phyloP scores from a whole-genome alignment of 2,329 filamentous ascomycete species.

The Cryphonectria japonica region DNA sequence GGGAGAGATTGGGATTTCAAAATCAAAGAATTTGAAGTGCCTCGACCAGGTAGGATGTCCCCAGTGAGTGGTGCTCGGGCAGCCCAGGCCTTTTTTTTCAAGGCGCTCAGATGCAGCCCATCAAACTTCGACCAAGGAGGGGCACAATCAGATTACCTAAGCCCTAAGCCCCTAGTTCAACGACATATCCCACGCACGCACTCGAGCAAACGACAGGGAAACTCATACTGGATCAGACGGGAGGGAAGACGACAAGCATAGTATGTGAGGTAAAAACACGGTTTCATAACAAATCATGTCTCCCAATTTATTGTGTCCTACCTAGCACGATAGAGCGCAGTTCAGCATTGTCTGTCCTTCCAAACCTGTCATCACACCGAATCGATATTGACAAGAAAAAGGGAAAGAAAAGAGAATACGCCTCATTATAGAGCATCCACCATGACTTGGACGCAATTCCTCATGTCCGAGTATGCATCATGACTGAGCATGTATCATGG shows the following conservation, averaged over 20 bases:
- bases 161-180: neutral
- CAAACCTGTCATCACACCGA: conserved; percentile 10
- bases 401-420: neutral
- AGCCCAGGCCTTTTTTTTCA: no score
- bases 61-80: no score
- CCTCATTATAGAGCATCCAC: neutral
- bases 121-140: neutral
- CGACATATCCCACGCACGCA: neutral
- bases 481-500: neutral
- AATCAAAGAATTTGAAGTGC: neutral
- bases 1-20: neutral
- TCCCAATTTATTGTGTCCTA: conserved; percentile 17
- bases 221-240: no score
- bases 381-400: no score
- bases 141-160: neutral
- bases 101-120: no score
- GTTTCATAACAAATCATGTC: neutral
- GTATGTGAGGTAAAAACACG: neutral
- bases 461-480: neutral
- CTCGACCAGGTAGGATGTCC: neutral
- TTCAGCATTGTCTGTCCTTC: no score
- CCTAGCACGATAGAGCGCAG: conserved; percentile 9
- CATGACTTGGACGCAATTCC: neutral
- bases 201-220: no score
- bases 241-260: no score